A percentile compares a stretch with the other conserved stretches of the same genome.
Evolutionary conservation across 2,329 filamentous ascomycete species (phyloP).

Genomic region (Scedosporium apiospermum): DNA sequence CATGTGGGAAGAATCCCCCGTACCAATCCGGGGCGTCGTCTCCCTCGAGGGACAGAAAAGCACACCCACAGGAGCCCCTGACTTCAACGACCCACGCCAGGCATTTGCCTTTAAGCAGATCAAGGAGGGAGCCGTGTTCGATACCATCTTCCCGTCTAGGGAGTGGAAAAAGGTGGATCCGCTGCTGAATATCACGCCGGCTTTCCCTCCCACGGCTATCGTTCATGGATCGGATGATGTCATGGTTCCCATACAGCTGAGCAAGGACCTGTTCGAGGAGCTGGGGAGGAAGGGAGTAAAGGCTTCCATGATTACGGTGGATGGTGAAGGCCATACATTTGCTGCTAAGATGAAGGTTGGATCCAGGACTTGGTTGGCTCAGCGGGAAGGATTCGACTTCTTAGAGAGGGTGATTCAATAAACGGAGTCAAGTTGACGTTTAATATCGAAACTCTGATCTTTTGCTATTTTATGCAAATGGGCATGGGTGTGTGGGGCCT

Average conservation of each 20-base stretch:
- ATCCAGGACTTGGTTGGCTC: slow-evolving; percentile 21
- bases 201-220: slow-evolving; percentile 28
- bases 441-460: no score
- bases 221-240: slow-evolving; percentile 28
- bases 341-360: slow-evolving; percentile 30
- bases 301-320: slow-evolving; percentile 26
- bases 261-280: slow-evolving; percentile 17
- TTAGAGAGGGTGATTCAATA: slow-evolving; percentile 18
- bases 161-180: slow-evolving; percentile 24
- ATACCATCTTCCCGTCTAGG: slow-evolving; percentile 17
- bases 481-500: no score
- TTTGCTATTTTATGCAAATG: no score
- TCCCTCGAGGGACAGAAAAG: slow-evolving; percentile 29
- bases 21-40: slow-evolving; percentile 26
- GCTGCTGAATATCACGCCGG: slow-evolving; percentile 17
- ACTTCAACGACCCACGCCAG: slow-evolving; percentile 25
- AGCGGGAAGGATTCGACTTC: slow-evolving; percentile 30
- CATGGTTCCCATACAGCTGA: slow-evolving; percentile 27
- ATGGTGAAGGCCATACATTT: slow-evolving; percentile 32
- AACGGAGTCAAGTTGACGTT: neutral
- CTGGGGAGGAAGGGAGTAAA: slow-evolving; percentile 20
- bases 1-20: slow-evolving; percentile 24
- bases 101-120: slow-evolving; percentile 32
- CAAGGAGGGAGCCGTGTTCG: slow-evolving; percentile 25
- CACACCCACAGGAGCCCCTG: slow-evolving; percentile 16